Percentiles rank a stretch among this genome's conserved stretches.
These are phyloP conservation scores for Fagopyrum homotropicum DNA, from an alignment of 148 eudicot genomes.

Conservation along the genomic window DNA sequence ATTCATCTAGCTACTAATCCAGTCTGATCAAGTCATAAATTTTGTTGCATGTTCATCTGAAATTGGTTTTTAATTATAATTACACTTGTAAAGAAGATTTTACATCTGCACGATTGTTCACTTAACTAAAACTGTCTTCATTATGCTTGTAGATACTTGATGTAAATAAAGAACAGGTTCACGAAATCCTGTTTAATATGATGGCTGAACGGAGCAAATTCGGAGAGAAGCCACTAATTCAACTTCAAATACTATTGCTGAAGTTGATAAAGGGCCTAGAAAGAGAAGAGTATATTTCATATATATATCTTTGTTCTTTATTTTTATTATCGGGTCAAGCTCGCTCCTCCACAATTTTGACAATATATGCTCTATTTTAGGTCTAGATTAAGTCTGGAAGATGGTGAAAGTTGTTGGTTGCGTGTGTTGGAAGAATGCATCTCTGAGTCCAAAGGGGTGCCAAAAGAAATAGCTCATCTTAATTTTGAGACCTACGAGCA, in stretches of 20 bases:
- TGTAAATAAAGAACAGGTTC: conserved; percentile 65
- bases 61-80: too few species aligned
- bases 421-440: conserved; percentile 36
- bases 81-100: not conserved
- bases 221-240: conserved; percentile 43
- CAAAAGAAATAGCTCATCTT: conserved; percentile 34
- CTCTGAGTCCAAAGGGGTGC: conserved; percentile 29
- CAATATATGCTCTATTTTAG: conserved; percentile 23
- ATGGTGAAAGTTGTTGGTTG: conserved; percentile 48
- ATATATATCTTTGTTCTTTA: not conserved
- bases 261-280: conserved; percentile 36
- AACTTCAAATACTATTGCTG: conserved; percentile 53
- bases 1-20: not conserved
- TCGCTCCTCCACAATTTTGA: not conserved
- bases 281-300: conserved; percentile 30
- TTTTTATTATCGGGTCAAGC: not conserved
- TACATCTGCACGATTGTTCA: not conserved
- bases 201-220: conserved; percentile 43
- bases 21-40: not conserved
- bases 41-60: not conserved
- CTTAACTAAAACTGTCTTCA: not conserved
- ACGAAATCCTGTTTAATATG: conserved; percentile 49
- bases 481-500: conserved; percentile 41
- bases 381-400: conserved; percentile 22
- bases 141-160: conserved; percentile 35